These are phyloP conservation scores for Isatis tinctoria DNA, from an alignment of 345 rosid species.

Conservation along the genomic window DNA sequence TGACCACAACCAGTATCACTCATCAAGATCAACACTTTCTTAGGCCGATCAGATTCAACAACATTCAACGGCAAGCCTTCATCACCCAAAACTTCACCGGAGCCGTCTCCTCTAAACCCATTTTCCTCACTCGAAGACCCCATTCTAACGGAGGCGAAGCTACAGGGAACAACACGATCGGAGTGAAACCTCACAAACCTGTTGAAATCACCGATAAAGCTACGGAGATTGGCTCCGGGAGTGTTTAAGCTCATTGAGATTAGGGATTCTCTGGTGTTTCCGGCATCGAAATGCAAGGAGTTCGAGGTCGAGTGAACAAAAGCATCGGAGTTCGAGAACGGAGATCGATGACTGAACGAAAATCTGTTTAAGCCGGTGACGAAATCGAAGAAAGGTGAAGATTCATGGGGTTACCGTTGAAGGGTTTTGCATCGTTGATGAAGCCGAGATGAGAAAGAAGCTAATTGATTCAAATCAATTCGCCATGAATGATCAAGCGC, in stretches of 20 bases:
- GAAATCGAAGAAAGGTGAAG: constrained; percentile 45
- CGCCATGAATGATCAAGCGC: neutral
- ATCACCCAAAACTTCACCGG: constrained; percentile 41
- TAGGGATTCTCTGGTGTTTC: constrained; percentile 26
- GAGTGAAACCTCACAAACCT: constrained; percentile 63
- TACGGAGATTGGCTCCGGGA: constrained; percentile 37
- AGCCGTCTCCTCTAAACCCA: constrained; percentile 45
- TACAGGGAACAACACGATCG: constrained; percentile 68
- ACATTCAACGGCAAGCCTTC: constrained; percentile 50
- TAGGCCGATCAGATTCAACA: constrained; percentile 47
- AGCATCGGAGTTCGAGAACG: constrained; percentile 40
- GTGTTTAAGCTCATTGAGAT: constrained; percentile 49
- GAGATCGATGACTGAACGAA: constrained; percentile 37
- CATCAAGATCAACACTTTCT: constrained; percentile 93
- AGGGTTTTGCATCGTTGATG: constrained; percentile 55
- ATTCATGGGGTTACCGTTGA: constrained; percentile 59
- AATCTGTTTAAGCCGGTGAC: constrained; percentile 43
- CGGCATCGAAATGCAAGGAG: constrained; percentile 42
- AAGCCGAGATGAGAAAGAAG: neutral
- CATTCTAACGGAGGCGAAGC: constrained; percentile 64
- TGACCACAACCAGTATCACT: constrained; percentile 99
- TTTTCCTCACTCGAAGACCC: constrained; percentile 44
- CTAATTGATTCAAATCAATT: neutral
- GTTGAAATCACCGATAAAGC: constrained; percentile 60
- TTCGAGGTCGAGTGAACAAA: constrained; percentile 47